A percentile compares a stretch with the other conserved stretches of the same genome.
These are phyloP conservation scores for Heterobasidion parviporum DNA, from an alignment of 1,284 basidiomycete genomes.

Conservation along the genomic window DNA sequence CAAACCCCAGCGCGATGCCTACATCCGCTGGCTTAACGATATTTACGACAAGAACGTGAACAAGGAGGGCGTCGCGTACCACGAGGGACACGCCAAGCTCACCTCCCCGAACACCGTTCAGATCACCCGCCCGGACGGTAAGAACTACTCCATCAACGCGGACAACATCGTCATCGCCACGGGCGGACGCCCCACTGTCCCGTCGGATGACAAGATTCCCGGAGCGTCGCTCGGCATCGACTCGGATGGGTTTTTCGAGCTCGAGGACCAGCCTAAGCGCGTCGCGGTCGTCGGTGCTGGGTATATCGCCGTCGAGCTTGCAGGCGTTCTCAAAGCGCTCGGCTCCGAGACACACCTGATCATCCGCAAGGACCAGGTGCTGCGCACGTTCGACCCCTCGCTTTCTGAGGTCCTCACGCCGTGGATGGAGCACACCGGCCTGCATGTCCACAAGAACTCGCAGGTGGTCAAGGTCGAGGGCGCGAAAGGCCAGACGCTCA, in stretches of 20 bases:
- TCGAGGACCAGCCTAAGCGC: constrained; percentile 85
- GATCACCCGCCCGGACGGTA: constrained; percentile 56
- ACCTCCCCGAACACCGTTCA: constrained; percentile 58
- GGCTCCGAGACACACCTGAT: constrained; percentile 89
- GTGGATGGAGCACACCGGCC: constrained; percentile 91
- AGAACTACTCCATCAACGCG: constrained; percentile 60
- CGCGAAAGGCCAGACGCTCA: constrained; percentile 57
- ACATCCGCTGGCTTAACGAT: constrained; percentile 85
- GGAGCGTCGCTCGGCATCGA: constrained; percentile 87
- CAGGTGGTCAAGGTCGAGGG: constrained; percentile 76
- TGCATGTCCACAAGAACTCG: constrained; percentile 79
- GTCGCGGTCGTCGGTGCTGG: constrained; percentile 95
- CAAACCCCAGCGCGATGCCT: constrained; percentile 93
- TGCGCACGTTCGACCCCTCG: constrained; percentile 89
- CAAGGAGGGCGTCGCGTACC: constrained; percentile 86
- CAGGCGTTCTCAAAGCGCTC: constrained; percentile 82
- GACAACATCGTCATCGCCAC: constrained; percentile 82
- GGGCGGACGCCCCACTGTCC: constrained; percentile 80
- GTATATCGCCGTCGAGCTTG: constrained; percentile 95
- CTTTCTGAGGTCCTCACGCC: constrained; percentile 83
- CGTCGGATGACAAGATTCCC: constrained; percentile 70
- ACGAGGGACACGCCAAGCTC: constrained; percentile 76
- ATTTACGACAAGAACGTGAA: constrained; percentile 89
- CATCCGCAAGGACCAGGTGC: constrained; percentile 84
- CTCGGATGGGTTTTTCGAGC: constrained; percentile 95